A percentile compares a stretch with the other conserved stretches of the same genome.
These are phyloP conservation scores for Calamus simplicifolius DNA, from an alignment of 176 grass and related monocot species.

Conservation along the genomic window DNA sequence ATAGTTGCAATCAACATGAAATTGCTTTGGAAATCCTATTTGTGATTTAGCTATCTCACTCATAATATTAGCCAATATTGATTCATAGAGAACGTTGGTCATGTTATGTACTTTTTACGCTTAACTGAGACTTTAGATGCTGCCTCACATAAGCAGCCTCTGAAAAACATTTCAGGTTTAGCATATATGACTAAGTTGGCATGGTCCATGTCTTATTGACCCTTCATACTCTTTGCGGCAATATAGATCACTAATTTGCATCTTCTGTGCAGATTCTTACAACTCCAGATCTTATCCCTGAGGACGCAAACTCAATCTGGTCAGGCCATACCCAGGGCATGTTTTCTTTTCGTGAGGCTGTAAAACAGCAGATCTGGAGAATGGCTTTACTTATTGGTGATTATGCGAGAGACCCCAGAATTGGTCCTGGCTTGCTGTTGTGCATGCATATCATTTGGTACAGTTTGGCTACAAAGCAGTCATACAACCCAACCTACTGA, in stretches of 20 bases:
- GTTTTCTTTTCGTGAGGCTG: slow-evolving; percentile 33
- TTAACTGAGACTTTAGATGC: no score
- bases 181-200: background rate
- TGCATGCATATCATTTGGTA: slow-evolving; percentile 74
- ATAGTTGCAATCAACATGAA: no score
- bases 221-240: background rate
- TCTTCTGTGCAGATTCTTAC: slow-evolving; percentile 51
- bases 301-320: slow-evolving; percentile 59
- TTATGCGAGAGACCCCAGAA: slow-evolving; percentile 58
- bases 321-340: slow-evolving; percentile 37
- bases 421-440: slow-evolving; percentile 76
- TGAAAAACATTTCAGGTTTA: background rate
- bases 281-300: slow-evolving; percentile 63
- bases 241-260: background rate
- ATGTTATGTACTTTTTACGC: no score
- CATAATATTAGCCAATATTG: no score
- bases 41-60: no score
- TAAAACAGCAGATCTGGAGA: slow-evolving; percentile 40
- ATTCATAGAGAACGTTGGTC: no score
- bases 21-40: no score
- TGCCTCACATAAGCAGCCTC: no score
- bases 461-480: slow-evolving; percentile 70
- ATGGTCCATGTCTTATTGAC: background rate
- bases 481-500: slow-evolving; percentile 24
- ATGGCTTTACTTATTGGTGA: slow-evolving; percentile 37